These are phyloP conservation scores for Trichoderma semiorbis DNA, from an alignment of 2,329 filamentous ascomycete genomes.

Conservation along the genomic window DNA sequence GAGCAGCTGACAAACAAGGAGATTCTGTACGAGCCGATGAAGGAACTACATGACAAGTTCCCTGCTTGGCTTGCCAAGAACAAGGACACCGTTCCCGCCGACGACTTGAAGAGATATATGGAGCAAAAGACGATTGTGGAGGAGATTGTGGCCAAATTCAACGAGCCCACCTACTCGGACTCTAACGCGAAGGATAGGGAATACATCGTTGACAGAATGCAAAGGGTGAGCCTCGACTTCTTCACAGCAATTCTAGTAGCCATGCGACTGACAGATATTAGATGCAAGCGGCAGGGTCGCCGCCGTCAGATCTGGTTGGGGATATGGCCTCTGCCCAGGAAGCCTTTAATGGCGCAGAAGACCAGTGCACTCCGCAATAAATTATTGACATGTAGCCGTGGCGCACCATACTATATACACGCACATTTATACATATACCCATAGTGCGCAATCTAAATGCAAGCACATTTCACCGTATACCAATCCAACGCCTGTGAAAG, in stretches of 20 bases:
- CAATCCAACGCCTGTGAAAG: conserved; percentile 23
- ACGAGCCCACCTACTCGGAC: conserved; percentile 77
- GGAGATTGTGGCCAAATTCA: conserved; percentile 88
- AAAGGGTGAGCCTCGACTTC: conserved; percentile 63
- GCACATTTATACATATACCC: conserved; percentile 27
- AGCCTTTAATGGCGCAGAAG: conserved; percentile 57
- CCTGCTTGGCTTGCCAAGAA: conserved; percentile 85
- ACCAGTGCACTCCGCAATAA: conserved; percentile 61
- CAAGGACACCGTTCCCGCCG: conserved; percentile 57
- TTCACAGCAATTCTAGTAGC: background rate
- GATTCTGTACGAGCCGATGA: conserved; percentile 98
- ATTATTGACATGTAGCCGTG: conserved; percentile 29
- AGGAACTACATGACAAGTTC: conserved; percentile 91
- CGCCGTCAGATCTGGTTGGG: conserved; percentile 85
- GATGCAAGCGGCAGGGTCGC: conserved; percentile 96
- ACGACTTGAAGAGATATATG: conserved; percentile 76
- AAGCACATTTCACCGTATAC: conserved; percentile 19
- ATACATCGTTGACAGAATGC: conserved; percentile 96
- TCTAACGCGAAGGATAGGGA: conserved; percentile 76
- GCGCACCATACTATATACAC: conserved; percentile 18
- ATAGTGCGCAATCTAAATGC: conserved; percentile 16
- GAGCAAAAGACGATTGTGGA: conserved; percentile 74
- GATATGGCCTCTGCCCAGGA: conserved; percentile 84
- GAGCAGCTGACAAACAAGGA: conserved; percentile 98
- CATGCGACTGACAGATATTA: conserved; percentile 35